These are phyloP conservation scores for Starmerella kuoi DNA, from an alignment of 805 yeast genomes.

Conservation along the genomic window DNA sequence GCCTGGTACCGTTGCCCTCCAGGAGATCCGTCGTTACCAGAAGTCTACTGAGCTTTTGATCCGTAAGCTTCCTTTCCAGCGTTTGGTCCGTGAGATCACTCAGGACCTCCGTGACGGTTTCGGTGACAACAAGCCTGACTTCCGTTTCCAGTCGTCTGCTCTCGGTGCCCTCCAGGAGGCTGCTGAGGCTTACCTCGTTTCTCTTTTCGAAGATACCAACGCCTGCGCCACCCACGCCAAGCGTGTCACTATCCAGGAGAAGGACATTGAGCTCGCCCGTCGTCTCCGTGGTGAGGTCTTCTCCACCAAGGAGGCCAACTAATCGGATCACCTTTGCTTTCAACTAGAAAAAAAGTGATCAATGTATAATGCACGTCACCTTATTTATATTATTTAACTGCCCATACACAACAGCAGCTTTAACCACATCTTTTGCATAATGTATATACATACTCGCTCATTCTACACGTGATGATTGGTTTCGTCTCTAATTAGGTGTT, in stretches of 20 bases:
- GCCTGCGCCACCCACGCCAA: slow-evolving; percentile 87
- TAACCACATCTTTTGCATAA: too few species aligned
- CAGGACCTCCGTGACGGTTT: slow-evolving; percentile 71
- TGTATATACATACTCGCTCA: too few species aligned
- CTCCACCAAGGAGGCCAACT: slow-evolving; percentile 20
- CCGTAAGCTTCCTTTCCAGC: slow-evolving; percentile 84
- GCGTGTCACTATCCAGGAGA: slow-evolving; percentile 87
- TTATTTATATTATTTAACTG: slow-evolving; percentile 14
- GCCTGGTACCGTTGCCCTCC: slow-evolving; percentile 90
- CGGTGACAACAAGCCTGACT: slow-evolving; percentile 26
- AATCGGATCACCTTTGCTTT: neutral
- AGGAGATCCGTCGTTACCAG: slow-evolving; percentile 88
- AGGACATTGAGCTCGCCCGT: slow-evolving; percentile 82
- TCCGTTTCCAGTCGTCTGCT: slow-evolving; percentile 82
- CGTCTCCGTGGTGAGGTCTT: slow-evolving; percentile 71
- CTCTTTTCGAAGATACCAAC: slow-evolving; percentile 79
- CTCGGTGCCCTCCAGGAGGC: slow-evolving; percentile 87
- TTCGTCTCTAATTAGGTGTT: too few species aligned
- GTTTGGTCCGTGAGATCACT: slow-evolving; percentile 80
- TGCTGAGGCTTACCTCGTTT: slow-evolving; percentile 78
- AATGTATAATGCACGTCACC: slow-evolving; percentile 2
- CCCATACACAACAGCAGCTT: neutral
- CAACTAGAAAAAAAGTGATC: too few species aligned
- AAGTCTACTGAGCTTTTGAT: slow-evolving; percentile 76
- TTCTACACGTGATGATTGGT: too few species aligned